phyloP scores from a whole-genome alignment of 257 asterid species.

The Pogostemon cablin region DNA sequence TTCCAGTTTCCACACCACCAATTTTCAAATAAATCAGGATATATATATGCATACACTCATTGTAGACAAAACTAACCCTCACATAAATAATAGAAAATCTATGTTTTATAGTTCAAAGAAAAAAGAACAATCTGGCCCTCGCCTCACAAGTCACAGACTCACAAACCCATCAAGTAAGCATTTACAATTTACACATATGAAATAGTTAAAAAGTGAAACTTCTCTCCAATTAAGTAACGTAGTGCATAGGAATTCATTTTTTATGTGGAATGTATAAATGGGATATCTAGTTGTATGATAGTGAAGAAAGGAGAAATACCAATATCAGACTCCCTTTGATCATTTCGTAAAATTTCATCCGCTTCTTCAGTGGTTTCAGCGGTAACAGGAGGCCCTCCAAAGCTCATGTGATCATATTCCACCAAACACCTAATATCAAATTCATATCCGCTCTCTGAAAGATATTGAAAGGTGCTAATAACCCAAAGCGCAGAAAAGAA shows the following conservation, averaged over 20 bases:
- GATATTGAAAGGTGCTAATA: neutral
- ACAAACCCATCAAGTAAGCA: too few species aligned
- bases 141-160: too few species aligned
- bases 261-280: neutral
- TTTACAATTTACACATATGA: too few species aligned
- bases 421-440: slow-evolving; percentile 55
- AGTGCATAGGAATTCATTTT: neutral
- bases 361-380: slow-evolving; percentile 71
- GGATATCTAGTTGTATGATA: neutral
- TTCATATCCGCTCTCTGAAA: slow-evolving; percentile 63
- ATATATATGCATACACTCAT: too few species aligned
- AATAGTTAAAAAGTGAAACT: too few species aligned
- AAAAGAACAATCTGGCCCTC: too few species aligned
- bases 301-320: slow-evolving; percentile 41
- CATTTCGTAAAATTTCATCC: slow-evolving; percentile 50
- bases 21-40: too few species aligned
- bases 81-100: too few species aligned
- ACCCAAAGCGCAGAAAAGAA: neutral
- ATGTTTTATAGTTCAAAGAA: too few species aligned
- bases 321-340: slow-evolving; percentile 70
- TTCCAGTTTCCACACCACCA: too few species aligned
- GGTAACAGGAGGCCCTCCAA: slow-evolving; percentile 91
- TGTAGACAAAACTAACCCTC: too few species aligned
- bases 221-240: neutral
- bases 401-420: slow-evolving; percentile 87